Percentiles rank a stretch among this genome's conserved stretches.
phyloP scores from a whole-genome alignment of 2,329 filamentous ascomycete species.

The Aspergillus ibericus region DNA sequence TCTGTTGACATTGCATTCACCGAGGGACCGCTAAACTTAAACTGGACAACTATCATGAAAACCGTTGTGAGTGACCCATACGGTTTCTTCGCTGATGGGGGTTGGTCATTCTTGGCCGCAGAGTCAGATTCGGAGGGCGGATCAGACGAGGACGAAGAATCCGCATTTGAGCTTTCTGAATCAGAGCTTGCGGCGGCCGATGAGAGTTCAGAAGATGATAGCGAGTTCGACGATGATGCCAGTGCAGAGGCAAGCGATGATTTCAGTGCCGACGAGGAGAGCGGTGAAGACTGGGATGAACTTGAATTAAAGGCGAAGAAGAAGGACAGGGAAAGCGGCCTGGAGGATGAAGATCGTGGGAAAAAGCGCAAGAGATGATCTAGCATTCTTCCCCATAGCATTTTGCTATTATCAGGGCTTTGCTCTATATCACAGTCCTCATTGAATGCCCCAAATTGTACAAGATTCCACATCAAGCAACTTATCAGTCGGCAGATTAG shows the following conservation, averaged over 20 bases:
- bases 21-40: constrained; percentile 94
- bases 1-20: constrained; percentile 91
- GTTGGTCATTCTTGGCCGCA: constrained; percentile 87
- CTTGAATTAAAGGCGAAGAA: constrained; percentile 78
- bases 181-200: constrained; percentile 72
- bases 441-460: not conserved
- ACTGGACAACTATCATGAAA: constrained; percentile 99
- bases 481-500: too few species aligned
- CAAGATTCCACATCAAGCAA: not conserved
- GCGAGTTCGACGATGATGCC: constrained; percentile 90
- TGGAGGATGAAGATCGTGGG: constrained; percentile 58
- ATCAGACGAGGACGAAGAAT: constrained; percentile 80
- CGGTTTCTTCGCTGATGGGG: constrained; percentile 90
- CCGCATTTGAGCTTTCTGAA: constrained; percentile 86
- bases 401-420: not conserved
- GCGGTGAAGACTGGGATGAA: constrained; percentile 92
- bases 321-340: constrained; percentile 58
- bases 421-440: not conserved
- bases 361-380: constrained; percentile 72
- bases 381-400: not conserved
- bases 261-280: constrained; percentile 64
- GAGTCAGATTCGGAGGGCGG: constrained; percentile 83
- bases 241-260: constrained; percentile 71
- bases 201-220: constrained; percentile 82
- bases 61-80: constrained; percentile 93